Evolutionary conservation across 768 basidiomycete genomes (phyloP).

Genomic region (Suillus spraguei): DNA sequence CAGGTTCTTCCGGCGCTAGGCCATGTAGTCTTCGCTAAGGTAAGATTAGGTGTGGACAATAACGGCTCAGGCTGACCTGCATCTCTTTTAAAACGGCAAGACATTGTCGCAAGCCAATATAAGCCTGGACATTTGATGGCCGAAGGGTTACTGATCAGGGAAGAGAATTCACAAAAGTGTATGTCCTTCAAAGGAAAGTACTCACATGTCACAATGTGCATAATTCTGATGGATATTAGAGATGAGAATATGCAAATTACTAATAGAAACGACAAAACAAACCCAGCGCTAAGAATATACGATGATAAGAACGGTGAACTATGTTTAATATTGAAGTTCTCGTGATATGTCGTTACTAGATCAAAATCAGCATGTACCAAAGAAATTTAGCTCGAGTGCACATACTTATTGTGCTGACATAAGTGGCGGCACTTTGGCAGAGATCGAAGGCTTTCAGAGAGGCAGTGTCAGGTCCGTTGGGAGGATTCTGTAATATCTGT

Average conservation of each 20-base stretch:
- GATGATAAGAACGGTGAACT: slow-evolving; percentile 69
- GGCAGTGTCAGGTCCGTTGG: slow-evolving; percentile 38
- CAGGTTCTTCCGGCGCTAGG: slow-evolving; percentile 68
- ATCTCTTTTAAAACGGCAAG: slow-evolving; percentile 66
- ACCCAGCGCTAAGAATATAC: slow-evolving; percentile 75
- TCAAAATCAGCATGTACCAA: slow-evolving; percentile 13
- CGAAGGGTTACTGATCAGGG: slow-evolving; percentile 59
- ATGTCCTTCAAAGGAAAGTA: slow-evolving; percentile 12
- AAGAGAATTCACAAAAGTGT: slow-evolving; percentile 17
- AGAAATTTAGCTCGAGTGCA: not conserved
- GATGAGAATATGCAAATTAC: slow-evolving; percentile 7
- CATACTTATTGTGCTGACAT: slow-evolving; percentile 67
- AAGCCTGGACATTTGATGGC: slow-evolving; percentile 72
- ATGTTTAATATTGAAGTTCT: slow-evolving; percentile 60
- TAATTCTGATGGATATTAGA: slow-evolving; percentile 50
- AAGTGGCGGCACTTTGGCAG: slow-evolving; percentile 72
- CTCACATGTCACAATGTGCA: slow-evolving; percentile 77
- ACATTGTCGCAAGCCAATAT: slow-evolving; percentile 64
- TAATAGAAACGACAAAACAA: slow-evolving; percentile 29
- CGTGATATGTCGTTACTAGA: slow-evolving; percentile 56
- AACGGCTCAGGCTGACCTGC: slow-evolving; percentile 47
- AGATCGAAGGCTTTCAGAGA: slow-evolving; percentile 74
- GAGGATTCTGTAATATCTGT: slow-evolving; percentile 45
- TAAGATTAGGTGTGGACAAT: slow-evolving; percentile 17
- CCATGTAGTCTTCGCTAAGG: slow-evolving; percentile 56